These are phyloP conservation scores for Fusarium paranaense DNA, from an alignment of 2,329 filamentous ascomycete genomes.

Conservation along the genomic window DNA sequence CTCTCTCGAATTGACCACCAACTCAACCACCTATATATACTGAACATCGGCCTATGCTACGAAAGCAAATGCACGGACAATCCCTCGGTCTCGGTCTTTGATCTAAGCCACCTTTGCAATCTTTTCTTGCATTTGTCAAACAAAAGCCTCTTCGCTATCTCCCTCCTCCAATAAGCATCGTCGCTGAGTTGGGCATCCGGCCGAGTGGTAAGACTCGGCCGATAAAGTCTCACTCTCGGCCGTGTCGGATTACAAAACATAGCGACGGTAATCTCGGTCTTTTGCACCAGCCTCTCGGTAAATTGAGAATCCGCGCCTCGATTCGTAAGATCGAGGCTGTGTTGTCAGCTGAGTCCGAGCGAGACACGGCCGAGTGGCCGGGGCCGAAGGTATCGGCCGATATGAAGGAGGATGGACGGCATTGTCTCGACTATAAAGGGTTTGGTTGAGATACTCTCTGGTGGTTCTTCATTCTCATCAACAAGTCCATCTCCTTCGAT, in stretches of 20 bases:
- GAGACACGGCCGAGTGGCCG: neutral
- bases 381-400: constrained; percentile 12
- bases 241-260: neutral
- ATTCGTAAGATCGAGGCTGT: constrained; percentile 1
- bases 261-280: neutral
- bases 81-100: constrained; percentile 7
- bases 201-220: constrained; percentile 13
- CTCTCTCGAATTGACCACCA: neutral
- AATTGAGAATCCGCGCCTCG: neutral
- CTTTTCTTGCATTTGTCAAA: neutral
- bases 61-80: neutral
- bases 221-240: neutral
- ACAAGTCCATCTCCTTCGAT: neutral
- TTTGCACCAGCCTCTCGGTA: neutral
- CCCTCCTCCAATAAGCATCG: constrained; percentile 9
- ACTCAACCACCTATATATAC: constrained; percentile 15
- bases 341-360: neutral
- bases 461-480: neutral
- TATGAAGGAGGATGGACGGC: rapidly evolving
- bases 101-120: neutral
- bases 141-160: neutral
- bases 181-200: neutral
- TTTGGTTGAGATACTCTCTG: neutral
- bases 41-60: neutral
- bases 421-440: constrained; percentile 16